These are phyloP conservation scores for Staphylotrichum tortipilum DNA, from an alignment of 495 filamentous ascomycete species.

Conservation along the genomic window DNA sequence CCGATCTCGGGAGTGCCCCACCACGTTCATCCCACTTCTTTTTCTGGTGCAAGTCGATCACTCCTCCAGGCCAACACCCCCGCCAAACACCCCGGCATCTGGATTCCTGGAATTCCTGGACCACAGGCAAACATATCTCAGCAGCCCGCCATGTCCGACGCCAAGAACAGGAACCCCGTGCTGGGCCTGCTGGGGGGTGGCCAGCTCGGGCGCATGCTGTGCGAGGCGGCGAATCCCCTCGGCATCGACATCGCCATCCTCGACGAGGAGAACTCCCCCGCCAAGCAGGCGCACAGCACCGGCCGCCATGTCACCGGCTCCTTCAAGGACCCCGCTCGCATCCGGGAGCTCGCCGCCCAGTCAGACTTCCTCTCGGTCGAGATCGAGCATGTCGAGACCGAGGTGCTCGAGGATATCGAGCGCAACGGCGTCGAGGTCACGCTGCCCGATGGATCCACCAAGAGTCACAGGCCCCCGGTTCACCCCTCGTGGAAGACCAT, in stretches of 20 bases:
- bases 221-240: slow-evolving; percentile 78
- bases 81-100: no score
- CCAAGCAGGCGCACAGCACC: slow-evolving; percentile 81
- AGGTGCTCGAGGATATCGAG: slow-evolving; percentile 78
- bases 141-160: no score
- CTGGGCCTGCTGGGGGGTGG: slow-evolving; percentile 47
- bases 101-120: no score
- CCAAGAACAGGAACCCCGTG: slow-evolving; percentile 23
- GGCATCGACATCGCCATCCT: slow-evolving; percentile 75
- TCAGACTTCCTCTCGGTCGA: slow-evolving; percentile 91
- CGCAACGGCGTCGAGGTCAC: slow-evolving; percentile 45
- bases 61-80: no score
- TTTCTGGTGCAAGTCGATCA: no score
- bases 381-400: slow-evolving; percentile 93
- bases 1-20: no score
- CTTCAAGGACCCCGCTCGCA: slow-evolving; percentile 68
- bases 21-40: no score
- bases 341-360: slow-evolving; percentile 63
- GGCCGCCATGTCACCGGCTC: slow-evolving; percentile 70
- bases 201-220: slow-evolving; percentile 92
- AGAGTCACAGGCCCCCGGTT: slow-evolving; percentile 45
- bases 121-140: no score
- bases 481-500: slow-evolving; percentile 87
- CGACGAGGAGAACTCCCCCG: slow-evolving; percentile 70
- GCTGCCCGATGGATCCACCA: slow-evolving; percentile 29